Evolutionary conservation across 441 rosid genomes (phyloP), one percentile per base, ranked within the genome.

Genomic region (Arabidopsis hybrid): DNA sequence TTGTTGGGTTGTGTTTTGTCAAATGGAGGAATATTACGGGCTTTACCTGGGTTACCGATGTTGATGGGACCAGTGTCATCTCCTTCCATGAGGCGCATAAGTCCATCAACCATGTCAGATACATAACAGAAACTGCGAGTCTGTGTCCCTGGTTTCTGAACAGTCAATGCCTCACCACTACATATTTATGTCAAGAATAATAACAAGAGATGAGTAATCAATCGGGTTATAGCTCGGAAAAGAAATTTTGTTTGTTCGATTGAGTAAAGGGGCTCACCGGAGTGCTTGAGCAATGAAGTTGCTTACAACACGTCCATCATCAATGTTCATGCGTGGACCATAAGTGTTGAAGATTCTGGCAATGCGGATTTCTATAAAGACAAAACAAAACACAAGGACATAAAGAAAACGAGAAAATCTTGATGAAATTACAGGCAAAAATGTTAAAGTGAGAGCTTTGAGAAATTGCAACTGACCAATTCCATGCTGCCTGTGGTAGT

Each of bases 401-500:
- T n/a, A n/a, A n/a, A n/a, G n/a, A n/a, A n/a, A n/a, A n/a, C n/a
- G n/a, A n/a, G n/a, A n/a, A n/a, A n/a, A n/a, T n/a, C 21, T 40
- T 36, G 46, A 43, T 7, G 36, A 21, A 6, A 67, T 31, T 32
- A 7, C 17, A 21, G 7, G 17, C 21, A 47, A 61, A 4, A 7
- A 39, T 1, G 61, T n/a, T 34, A 1, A 53, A 0, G 29, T 1
- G 0, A 17, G 58, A 29, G 65, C 40, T 3, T 3, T 1, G 10
- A n/a, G 43, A 10, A 4, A n/a, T 42, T 1, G 61, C 18, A 45
- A 42, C 75, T 78, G 59, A 90, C 95, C 95, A 62, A 90, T 84
- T 63, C 95, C 92, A 49, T 88, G 95, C 65, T 90, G 95, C 77
- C 95, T 86, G 70, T 86, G 95, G 83, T 90, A 90, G 78, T 90